Conservation (phyloP, 2,329 filamentous ascomycete genomes). For the Apiospora pterosperma region DNA sequence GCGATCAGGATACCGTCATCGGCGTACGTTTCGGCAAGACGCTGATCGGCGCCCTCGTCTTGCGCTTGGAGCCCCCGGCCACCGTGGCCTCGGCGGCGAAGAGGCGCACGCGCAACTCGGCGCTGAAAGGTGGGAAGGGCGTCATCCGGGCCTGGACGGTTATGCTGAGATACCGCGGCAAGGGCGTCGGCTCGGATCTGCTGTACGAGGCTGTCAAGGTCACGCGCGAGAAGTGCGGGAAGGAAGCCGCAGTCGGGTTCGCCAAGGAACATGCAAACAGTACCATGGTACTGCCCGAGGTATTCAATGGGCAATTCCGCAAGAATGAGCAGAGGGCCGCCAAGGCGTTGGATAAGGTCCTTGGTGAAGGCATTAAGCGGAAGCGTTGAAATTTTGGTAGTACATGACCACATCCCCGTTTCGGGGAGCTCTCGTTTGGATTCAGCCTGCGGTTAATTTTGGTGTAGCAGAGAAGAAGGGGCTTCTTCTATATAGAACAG, state of each 20-base stretch:
- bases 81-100: constrained; percentile 11
- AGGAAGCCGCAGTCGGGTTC: constrained; percentile 66
- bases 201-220: constrained; percentile 69
- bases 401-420: not conserved
- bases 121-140: constrained; percentile 57
- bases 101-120: constrained; percentile 27
- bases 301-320: constrained; percentile 61
- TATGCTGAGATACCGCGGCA: constrained; percentile 61
- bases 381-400: constrained; percentile 36
- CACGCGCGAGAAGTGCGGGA: constrained; percentile 66
- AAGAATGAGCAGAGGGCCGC: constrained; percentile 56
- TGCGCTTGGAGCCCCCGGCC: constrained; percentile 55
- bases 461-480: not conserved
- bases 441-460: not conserved
- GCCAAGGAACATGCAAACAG: constrained; percentile 76
- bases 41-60: constrained; percentile 67
- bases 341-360: constrained; percentile 46
- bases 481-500: not conserved
- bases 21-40: constrained; percentile 65
- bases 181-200: constrained; percentile 69
- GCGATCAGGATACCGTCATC: constrained; percentile 55
- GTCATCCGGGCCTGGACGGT: constrained; percentile 84
- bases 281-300: constrained; percentile 54
- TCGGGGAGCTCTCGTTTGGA: constrained; percentile 1
- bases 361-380: constrained; percentile 44